A percentile compares a stretch with the other conserved stretches of the same genome.
These are phyloP conservation scores for Gynochthodes officinalis DNA, from an alignment of 257 asterid genomes.

Conservation along the genomic window DNA sequence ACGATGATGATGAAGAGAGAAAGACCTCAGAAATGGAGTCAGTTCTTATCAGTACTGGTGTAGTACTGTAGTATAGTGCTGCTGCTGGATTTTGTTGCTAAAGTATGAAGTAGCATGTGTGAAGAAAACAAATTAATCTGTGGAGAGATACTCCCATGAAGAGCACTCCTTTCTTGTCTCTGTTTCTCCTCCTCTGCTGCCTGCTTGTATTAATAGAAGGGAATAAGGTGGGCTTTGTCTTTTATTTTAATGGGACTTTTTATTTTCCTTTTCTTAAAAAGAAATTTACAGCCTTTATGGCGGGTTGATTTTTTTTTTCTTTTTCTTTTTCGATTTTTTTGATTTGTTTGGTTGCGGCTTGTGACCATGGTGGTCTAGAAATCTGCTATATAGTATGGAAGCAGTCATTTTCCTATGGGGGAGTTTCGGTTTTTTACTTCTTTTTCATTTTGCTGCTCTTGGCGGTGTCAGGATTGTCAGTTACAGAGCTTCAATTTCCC, in stretches of 20 bases:
- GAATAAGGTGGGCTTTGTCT: conserved; percentile 15
- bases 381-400: background rate
- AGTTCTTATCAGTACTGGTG: background rate
- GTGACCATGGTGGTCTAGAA: no score
- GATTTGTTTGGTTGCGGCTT: background rate
- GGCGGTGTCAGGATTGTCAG: conserved; percentile 29
- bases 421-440: conserved; percentile 15
- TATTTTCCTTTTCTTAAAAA: conserved; percentile 11
- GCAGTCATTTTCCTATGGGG: background rate
- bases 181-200: background rate
- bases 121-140: conserved; percentile 1
- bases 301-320: background rate
- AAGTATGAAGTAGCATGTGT: no score
- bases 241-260: conserved; percentile 6
- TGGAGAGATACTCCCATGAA: conserved; percentile 36
- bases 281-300: conserved; percentile 20
- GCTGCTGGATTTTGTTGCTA: background rate
- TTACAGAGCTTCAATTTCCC: conserved; percentile 48
- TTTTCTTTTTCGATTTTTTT: background rate
- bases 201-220: conserved; percentile 27
- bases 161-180: conserved; percentile 21
- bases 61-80: no score
- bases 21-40: background rate
- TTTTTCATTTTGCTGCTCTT: conserved; percentile 23
- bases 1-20: background rate